Evolutionary conservation across 2,329 filamentous ascomycete genomes (phyloP).

Genomic region (Alternaria infectoria): DNA sequence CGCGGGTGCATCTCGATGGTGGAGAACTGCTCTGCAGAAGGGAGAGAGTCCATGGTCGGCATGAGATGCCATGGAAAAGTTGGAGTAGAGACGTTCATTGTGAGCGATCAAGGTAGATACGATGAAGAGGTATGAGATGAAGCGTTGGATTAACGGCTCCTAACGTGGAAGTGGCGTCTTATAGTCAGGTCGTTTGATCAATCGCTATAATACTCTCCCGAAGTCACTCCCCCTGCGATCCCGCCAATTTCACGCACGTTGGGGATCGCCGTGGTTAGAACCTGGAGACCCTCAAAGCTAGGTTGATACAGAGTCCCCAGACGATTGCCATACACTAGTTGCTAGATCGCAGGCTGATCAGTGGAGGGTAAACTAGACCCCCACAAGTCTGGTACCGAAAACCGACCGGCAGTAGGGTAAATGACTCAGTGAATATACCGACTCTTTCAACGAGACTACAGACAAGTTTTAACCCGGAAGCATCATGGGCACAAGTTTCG

Average conservation of each 20-base stretch:
- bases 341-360: not conserved
- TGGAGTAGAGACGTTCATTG: not conserved
- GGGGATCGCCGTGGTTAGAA: not conserved
- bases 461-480: not conserved
- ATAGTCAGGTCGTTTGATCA: not conserved
- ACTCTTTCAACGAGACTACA: not conserved
- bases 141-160: not conserved
- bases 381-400: not conserved
- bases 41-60: not conserved
- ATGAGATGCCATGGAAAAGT: not conserved
- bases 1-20: not conserved
- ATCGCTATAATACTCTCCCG: not conserved
- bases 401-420: not conserved
- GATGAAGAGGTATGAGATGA: not conserved
- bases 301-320: not conserved
- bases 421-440: not conserved
- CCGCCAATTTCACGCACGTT: not conserved
- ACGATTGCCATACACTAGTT: not conserved
- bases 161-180: not conserved
- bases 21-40: not conserved
- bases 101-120: not conserved
- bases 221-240: not conserved
- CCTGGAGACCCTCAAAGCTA: not conserved
- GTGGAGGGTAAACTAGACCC: not conserved
- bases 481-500: not conserved